Evolutionary conservation across 2,329 filamentous ascomycete species (phyloP).

Genomic region (Alternaria panax): DNA sequence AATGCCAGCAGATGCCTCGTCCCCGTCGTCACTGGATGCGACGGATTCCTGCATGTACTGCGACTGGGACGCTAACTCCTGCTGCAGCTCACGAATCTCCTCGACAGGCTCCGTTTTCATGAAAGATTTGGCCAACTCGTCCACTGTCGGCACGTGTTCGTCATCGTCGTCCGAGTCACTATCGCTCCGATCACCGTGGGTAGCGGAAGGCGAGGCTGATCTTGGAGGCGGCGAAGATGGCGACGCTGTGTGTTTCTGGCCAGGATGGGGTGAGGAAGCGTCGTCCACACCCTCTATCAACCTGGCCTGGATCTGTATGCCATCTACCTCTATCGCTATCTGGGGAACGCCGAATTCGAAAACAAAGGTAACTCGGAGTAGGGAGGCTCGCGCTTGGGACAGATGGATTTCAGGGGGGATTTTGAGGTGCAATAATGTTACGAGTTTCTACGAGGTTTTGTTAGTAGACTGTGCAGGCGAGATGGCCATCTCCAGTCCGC

Average conservation of each 20-base stretch:
- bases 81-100: slow-evolving; percentile 73
- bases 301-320: slow-evolving; percentile 71
- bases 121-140: slow-evolving; percentile 79
- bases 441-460: slow-evolving; percentile 71
- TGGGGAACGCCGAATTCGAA: slow-evolving; percentile 87
- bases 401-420: slow-evolving; percentile 73
- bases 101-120: slow-evolving; percentile 72
- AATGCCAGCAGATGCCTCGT: slow-evolving; percentile 69
- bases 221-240: slow-evolving; percentile 15
- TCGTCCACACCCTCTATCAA: slow-evolving; percentile 29
- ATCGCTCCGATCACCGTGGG: slow-evolving; percentile 24
- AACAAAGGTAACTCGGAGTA: slow-evolving; percentile 82
- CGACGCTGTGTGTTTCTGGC: slow-evolving; percentile 12
- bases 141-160: slow-evolving; percentile 67
- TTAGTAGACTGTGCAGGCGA: slow-evolving; percentile 21
- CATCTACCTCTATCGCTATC: slow-evolving; percentile 82
- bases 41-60: slow-evolving; percentile 69
- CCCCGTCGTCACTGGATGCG: slow-evolving; percentile 66
- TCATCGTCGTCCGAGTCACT: slow-evolving; percentile 42
- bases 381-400: slow-evolving; percentile 74
- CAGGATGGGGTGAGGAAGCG: slow-evolving; percentile 6
- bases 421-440: slow-evolving; percentile 72
- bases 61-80: slow-evolving; percentile 69
- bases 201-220: slow-evolving; percentile 17
- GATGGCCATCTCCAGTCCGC: slow-evolving; percentile 36